phyloP scores from a whole-genome alignment of 2,329 filamentous ascomycete genomes.

The Fusarium buharicum region DNA sequence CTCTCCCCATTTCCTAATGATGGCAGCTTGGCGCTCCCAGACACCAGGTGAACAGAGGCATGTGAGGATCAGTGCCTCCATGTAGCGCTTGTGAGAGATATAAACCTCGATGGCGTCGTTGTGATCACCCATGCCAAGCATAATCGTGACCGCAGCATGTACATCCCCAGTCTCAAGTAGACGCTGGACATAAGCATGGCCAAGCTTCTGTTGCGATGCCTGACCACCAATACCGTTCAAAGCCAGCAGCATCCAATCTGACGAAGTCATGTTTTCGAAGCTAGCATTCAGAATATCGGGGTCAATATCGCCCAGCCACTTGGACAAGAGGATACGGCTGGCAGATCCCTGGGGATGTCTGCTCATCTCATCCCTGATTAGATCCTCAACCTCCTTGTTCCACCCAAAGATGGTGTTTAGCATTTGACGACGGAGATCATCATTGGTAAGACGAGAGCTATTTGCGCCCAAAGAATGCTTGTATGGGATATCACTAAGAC shows the following conservation, averaged over 20 bases:
- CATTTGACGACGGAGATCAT: slow-evolving; percentile 90
- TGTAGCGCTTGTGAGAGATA: slow-evolving; percentile 86
- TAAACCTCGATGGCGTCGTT: slow-evolving; percentile 98
- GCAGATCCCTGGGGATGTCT: slow-evolving; percentile 79
- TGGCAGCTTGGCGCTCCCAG: slow-evolving; percentile 89
- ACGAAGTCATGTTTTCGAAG: slow-evolving; percentile 87
- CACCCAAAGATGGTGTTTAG: slow-evolving; percentile 94
- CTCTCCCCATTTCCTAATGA: slow-evolving; percentile 95
- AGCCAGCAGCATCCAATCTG: slow-evolving; percentile 97
- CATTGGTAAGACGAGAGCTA: slow-evolving; percentile 71
- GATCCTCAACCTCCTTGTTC: slow-evolving; percentile 82
- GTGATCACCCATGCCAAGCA: slow-evolving; percentile 90
- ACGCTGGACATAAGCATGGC: slow-evolving; percentile 88
- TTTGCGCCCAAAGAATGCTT: slow-evolving; percentile 71
- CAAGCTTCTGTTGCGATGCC: slow-evolving; percentile 87
- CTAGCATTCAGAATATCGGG: slow-evolving; percentile 82
- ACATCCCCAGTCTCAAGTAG: slow-evolving; percentile 90
- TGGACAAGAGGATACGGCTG: slow-evolving; percentile 82
- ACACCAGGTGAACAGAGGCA: slow-evolving; percentile 84
- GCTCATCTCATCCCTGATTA: slow-evolving; percentile 86
- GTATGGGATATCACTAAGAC: slow-evolving; percentile 85
- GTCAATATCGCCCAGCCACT: slow-evolving; percentile 91
- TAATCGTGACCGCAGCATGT: slow-evolving; percentile 90
- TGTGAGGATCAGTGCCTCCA: slow-evolving; percentile 92
- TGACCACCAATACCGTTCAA: slow-evolving; percentile 84